These are phyloP conservation scores for Verruconis gallopava DNA, from an alignment of 2,329 filamentous ascomycete species.

Conservation along the genomic window DNA sequence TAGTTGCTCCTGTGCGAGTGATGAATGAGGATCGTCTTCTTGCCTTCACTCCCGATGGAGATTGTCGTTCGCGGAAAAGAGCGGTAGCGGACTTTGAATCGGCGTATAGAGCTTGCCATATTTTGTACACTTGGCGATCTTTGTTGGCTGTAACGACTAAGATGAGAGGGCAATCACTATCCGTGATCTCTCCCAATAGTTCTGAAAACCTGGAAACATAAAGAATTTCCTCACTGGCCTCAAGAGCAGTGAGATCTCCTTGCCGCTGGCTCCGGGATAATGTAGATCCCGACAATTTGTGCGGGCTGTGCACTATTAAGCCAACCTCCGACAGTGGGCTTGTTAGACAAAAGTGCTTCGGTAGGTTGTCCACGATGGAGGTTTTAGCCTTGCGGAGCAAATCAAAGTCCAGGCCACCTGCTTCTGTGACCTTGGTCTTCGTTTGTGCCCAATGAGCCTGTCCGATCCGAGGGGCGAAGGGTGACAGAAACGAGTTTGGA, in stretches of 20 bases:
- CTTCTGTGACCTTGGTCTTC: not conserved
- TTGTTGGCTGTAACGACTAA: slow-evolving; percentile 72
- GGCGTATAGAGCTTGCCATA: slow-evolving; percentile 75
- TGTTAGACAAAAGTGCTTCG: slow-evolving; percentile 68
- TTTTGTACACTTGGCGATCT: slow-evolving; percentile 61
- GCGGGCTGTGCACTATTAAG: slow-evolving; percentile 46
- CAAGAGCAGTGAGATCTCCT: slow-evolving; percentile 43
- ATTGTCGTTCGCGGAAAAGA: slow-evolving; percentile 22
- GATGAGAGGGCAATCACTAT: slow-evolving; percentile 39
- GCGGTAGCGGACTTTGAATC: slow-evolving; percentile 46
- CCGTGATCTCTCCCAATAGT: slow-evolving; percentile 34
- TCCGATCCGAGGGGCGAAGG: slow-evolving; percentile 39
- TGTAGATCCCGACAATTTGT: slow-evolving; percentile 16
- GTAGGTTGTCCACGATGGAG: slow-evolving; percentile 41
- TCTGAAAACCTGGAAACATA: slow-evolving; percentile 61
- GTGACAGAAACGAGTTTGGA: slow-evolving; percentile 71
- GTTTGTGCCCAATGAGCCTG: slow-evolving; percentile 18
- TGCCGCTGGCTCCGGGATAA: not conserved
- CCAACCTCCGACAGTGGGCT: slow-evolving; percentile 80
- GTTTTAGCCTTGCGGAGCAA: slow-evolving; percentile 1
- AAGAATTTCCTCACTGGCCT: slow-evolving; percentile 68
- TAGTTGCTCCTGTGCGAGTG: slow-evolving; percentile 59
- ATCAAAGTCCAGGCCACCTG: slow-evolving; percentile 7
- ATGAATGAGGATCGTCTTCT: slow-evolving; percentile 54
- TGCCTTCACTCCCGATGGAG: slow-evolving; percentile 31